Conservation (phyloP, 768 basidiomycete genomes). For the Rhodocollybia butyracea region DNA sequence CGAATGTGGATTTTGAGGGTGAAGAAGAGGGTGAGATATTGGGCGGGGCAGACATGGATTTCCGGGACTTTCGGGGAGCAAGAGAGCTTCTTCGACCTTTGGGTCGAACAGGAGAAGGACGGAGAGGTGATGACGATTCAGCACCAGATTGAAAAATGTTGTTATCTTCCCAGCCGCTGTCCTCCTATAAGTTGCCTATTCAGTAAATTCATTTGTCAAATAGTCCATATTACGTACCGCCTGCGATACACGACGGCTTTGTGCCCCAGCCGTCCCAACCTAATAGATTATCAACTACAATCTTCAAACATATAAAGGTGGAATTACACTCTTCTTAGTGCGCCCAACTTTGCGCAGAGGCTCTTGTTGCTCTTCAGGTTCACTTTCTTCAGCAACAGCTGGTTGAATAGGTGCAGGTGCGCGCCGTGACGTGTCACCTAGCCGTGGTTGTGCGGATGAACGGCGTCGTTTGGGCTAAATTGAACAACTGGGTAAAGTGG, state of each 20-base stretch:
- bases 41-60: slow-evolving; percentile 72
- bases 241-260: slow-evolving; percentile 55
- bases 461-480: slow-evolving; percentile 68
- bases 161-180: slow-evolving; percentile 89
- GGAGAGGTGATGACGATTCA: slow-evolving; percentile 77
- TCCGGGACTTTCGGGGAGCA: slow-evolving; percentile 50
- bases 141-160: slow-evolving; percentile 90
- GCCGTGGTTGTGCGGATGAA: slow-evolving; percentile 71
- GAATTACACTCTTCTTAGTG: slow-evolving; percentile 55
- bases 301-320: not conserved
- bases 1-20: slow-evolving; percentile 25
- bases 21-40: slow-evolving; percentile 45
- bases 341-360: slow-evolving; percentile 58
- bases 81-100: slow-evolving; percentile 39
- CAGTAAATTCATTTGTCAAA: not conserved
- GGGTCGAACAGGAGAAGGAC: slow-evolving; percentile 52
- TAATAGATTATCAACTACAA: slow-evolving; percentile 17
- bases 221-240: slow-evolving; percentile 25
- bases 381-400: slow-evolving; percentile 66
- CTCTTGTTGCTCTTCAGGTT: slow-evolving; percentile 58
- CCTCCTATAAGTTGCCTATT: slow-evolving; percentile 37
- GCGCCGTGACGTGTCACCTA: slow-evolving; percentile 44
- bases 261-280: slow-evolving; percentile 48
- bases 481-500: slow-evolving; percentile 12
- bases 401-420: slow-evolving; percentile 37